phyloP scores from a whole-genome alignment of 345 rosid species.

The Anastatica hierochuntica region DNA sequence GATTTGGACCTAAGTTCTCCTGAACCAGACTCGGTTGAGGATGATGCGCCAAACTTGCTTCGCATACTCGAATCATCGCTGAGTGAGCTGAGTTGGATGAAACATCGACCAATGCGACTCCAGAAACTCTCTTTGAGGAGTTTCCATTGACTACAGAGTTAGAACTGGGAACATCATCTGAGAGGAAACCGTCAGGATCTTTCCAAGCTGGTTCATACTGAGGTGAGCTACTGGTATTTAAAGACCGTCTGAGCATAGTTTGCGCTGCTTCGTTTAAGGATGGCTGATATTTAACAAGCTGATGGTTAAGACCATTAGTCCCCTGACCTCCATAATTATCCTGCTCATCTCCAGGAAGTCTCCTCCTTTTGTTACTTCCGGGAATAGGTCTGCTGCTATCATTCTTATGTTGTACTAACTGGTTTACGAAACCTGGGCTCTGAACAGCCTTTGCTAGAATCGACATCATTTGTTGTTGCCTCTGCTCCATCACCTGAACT shows the following conservation, averaged over 20 bases:
- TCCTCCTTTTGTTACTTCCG: constrained; percentile 66
- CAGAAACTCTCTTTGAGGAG: no score
- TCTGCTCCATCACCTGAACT: constrained; percentile 86
- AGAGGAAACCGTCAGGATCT: constrained; percentile 34
- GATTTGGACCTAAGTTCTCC: constrained; percentile 26
- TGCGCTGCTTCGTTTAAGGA: constrained; percentile 57
- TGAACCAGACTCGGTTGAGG: constrained; percentile 17
- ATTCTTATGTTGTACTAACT: constrained; percentile 61
- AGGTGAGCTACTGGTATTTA: constrained; percentile 42
- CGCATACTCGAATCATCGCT: constrained; percentile 6
- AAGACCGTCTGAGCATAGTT: constrained; percentile 51
- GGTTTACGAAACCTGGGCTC: constrained; percentile 67
- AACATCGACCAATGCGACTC: constrained; percentile 38
- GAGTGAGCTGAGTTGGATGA: constrained; percentile 32
- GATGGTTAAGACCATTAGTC: constrained; percentile 42
- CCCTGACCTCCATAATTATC: constrained; percentile 30
- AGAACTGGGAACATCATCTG: constrained; percentile 33
- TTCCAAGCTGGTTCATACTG: constrained; percentile 36
- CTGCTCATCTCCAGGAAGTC: constrained; percentile 54
- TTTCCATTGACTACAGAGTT: constrained; percentile 27
- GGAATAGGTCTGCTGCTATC: constrained; percentile 50
- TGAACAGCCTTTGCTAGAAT: constrained; percentile 84
- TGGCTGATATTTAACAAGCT: constrained; percentile 69
- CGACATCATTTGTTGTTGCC: constrained; percentile 91
- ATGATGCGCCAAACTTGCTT: constrained; percentile 4